Evolutionary conservation across 2,329 filamentous ascomycete genomes (phyloP).

Genomic region (Thermothelomyces thermophilus): DNA sequence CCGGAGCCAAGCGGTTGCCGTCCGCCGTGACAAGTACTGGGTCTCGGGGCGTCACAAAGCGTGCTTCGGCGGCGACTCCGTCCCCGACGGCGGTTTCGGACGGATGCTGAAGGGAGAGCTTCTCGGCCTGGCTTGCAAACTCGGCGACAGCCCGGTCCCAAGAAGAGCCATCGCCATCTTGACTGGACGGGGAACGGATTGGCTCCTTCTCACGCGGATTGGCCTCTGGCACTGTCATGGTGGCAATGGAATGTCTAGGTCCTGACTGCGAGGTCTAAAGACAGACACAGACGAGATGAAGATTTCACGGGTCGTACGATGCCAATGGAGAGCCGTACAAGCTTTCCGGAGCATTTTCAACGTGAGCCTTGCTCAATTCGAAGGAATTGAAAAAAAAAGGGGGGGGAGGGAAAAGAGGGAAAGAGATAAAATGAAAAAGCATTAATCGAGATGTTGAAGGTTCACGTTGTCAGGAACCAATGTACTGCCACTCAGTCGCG

Average conservation of each 20-base stretch:
- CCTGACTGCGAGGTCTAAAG: neutral
- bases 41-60: slow-evolving; percentile 63
- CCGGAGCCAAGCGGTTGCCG: slow-evolving; percentile 59
- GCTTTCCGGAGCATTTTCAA: neutral
- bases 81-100: slow-evolving; percentile 26
- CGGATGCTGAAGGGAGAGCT: slow-evolving; percentile 40
- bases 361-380: too few species aligned
- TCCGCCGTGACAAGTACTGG: slow-evolving; percentile 63
- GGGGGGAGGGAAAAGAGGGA: neutral
- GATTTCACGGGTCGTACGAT: too few species aligned
- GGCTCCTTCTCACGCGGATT: neutral
- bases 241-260: neutral
- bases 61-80: slow-evolving; percentile 54
- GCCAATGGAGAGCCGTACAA: neutral
- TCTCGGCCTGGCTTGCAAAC: slow-evolving; percentile 56
- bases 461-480: neutral
- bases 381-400: too few species aligned
- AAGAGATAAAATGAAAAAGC: neutral
- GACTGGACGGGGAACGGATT: neutral
- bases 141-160: slow-evolving; percentile 41
- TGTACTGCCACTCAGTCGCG: neutral
- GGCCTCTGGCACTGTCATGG: slow-evolving; percentile 9
- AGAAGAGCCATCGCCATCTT: slow-evolving; percentile 23
- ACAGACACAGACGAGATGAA: too few species aligned
- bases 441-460: neutral